Evolutionary conservation across 2,329 filamentous ascomycete genomes (phyloP).

Genomic region (Periconia digitata): DNA sequence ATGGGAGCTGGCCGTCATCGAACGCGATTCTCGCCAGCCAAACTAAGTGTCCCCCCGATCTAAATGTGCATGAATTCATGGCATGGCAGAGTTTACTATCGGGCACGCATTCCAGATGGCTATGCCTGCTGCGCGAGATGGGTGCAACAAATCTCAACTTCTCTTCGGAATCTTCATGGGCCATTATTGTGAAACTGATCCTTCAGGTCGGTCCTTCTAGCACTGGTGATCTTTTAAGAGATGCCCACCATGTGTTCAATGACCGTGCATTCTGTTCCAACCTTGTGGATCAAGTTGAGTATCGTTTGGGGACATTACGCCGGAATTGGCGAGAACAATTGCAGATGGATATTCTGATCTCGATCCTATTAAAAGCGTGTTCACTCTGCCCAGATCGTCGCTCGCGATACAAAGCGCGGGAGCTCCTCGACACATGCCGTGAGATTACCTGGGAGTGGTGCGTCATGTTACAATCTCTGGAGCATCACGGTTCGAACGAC

Average conservation of each 20-base stretch:
- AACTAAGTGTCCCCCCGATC: constrained; percentile 48
- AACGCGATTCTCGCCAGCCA: constrained; percentile 58
- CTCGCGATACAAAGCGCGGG: constrained; percentile 6
- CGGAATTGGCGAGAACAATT: constrained; percentile 62
- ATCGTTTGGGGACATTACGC: constrained; percentile 50
- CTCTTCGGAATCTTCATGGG: constrained; percentile 53
- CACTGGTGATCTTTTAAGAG: constrained; percentile 39
- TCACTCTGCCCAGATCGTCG: constrained; percentile 26
- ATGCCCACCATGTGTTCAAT: too few relatives aligned
- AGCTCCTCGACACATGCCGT: constrained; percentile 48
- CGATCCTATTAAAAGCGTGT: constrained; percentile 49
- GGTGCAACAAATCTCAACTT: constrained; percentile 62
- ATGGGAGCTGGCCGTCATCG: constrained; percentile 50
- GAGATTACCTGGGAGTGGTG: constrained; percentile 55
- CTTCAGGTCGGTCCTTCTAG: constrained; percentile 58
- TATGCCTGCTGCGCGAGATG: constrained; percentile 53
- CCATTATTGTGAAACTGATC: constrained; percentile 55
- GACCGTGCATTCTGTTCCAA: constrained; percentile 58
- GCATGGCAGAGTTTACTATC: constrained; percentile 54
- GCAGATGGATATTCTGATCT: constrained; percentile 61
- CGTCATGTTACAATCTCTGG: constrained; percentile 45
- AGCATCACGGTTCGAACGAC: constrained; percentile 43
- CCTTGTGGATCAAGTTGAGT: constrained; percentile 52
- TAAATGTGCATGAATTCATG: constrained; percentile 56
- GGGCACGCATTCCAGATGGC: constrained; percentile 52